Percentiles rank a stretch among this genome's conserved stretches.
Conservation (phyloP, 495 filamentous ascomycete genomes). For the Podospora pseudocomata region DNA sequence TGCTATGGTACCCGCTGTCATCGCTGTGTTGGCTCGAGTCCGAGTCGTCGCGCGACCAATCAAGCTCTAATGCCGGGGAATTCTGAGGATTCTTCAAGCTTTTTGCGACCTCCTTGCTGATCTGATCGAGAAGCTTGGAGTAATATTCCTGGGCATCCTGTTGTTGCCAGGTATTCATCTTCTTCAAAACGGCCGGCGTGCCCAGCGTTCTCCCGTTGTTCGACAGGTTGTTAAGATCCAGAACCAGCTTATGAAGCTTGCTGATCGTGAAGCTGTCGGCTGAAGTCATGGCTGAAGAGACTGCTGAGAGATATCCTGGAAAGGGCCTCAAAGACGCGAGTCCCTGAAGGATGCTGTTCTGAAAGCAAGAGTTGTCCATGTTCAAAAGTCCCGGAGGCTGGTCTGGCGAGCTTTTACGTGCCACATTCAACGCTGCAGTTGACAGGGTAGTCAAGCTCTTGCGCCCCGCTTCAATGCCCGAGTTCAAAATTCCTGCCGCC, state of each 20-base stretch:
- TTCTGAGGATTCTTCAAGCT: constrained; percentile 42
- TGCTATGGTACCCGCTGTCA: constrained; percentile 48
- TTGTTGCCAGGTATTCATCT: constrained; percentile 89
- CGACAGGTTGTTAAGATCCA: constrained; percentile 59
- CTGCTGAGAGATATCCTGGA: constrained; percentile 45
- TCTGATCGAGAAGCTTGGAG: constrained; percentile 78
- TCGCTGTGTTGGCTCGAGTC: constrained; percentile 44
- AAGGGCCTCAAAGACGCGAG: constrained; percentile 72
- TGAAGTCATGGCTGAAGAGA: constrained; percentile 34
- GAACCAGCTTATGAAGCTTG: constrained; percentile 60
- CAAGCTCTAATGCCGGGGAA: constrained; percentile 31
- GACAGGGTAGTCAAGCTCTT: constrained; percentile 51
- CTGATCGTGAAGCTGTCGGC: constrained; percentile 31
- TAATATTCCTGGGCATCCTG: constrained; percentile 99
- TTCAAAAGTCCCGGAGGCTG: constrained; percentile 81
- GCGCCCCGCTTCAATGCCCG: constrained; percentile 28
- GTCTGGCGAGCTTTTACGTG: constrained; percentile 32
- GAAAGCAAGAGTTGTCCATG: constrained; percentile 92
- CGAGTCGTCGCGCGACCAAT: constrained; percentile 33
- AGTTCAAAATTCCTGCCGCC: constrained; percentile 11
- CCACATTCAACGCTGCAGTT: constrained; percentile 35
- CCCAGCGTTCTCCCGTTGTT: constrained; percentile 71
- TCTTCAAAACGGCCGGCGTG: constrained; percentile 73
- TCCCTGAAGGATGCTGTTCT: constrained; percentile 91
- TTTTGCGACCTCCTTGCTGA: constrained; percentile 71